Evolutionary conservation across 257 asterid genomes (phyloP).

Genomic region (Solanum chmielewskii): DNA sequence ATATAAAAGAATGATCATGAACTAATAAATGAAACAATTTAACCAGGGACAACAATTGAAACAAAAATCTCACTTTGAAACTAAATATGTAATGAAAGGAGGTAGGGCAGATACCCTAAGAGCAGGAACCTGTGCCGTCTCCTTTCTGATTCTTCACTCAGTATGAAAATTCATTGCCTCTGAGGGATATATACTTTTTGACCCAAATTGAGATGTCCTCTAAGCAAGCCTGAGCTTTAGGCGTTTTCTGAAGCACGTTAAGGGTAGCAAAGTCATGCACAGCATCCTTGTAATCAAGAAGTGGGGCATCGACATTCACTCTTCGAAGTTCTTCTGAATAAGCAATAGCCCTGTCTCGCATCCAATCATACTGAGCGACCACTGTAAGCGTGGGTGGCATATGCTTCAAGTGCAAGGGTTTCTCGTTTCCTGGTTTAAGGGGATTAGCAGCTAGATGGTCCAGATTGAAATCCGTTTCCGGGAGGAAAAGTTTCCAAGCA

Average conservation of each 20-base stretch:
- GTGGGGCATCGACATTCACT: constrained; percentile 69
- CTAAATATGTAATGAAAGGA: background rate
- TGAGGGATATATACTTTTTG: constrained; percentile 68
- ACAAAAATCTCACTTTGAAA: background rate
- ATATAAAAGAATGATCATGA: background rate
- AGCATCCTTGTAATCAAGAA: constrained; percentile 71
- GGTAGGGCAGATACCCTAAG: background rate
- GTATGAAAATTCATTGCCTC: constrained; percentile 77
- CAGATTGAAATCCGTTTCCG: constrained; percentile 33
- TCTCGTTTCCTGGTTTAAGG: constrained; percentile 11
- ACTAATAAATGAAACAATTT: background rate
- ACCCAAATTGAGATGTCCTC: constrained; percentile 85
- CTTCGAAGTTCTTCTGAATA: constrained; percentile 76
- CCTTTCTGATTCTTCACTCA: constrained; percentile 2
- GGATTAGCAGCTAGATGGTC: constrained; percentile 83
- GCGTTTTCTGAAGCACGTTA: constrained; percentile 50
- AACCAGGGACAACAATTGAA: background rate
- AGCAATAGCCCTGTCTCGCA: constrained; percentile 73
- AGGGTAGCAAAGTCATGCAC: constrained; percentile 83
- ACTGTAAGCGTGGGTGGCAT: constrained; percentile 87
- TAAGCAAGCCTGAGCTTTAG: constrained; percentile 63
- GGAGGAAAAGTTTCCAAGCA: constrained; percentile 79
- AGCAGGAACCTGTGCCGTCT: background rate
- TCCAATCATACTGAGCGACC: constrained; percentile 81
- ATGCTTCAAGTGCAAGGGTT: constrained; percentile 33